Percentiles rank a stretch among this genome's conserved stretches.
These are phyloP conservation scores for Ustulina deusta DNA, from an alignment of 2,329 filamentous ascomycete species.

Conservation along the genomic window DNA sequence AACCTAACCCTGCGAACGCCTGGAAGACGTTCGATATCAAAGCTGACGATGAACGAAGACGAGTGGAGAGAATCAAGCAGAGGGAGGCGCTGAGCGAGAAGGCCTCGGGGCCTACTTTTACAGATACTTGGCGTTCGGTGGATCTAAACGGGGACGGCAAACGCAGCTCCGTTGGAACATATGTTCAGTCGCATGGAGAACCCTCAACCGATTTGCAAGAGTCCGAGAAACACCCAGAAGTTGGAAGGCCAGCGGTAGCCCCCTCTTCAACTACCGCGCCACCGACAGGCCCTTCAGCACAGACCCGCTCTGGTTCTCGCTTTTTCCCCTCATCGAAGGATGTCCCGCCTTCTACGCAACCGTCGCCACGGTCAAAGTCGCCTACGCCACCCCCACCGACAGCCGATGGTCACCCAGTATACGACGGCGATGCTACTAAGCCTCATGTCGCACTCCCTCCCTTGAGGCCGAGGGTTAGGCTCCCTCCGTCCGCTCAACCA, in stretches of 20 bases:
- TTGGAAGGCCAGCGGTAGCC: slow-evolving; percentile 36
- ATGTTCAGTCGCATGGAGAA: slow-evolving; percentile 37
- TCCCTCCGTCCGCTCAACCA: slow-evolving; percentile 75
- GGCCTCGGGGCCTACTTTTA: slow-evolving; percentile 60
- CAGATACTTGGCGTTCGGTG: slow-evolving; percentile 66
- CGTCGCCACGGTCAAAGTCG: slow-evolving; percentile 62
- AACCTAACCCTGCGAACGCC: slow-evolving; percentile 25
- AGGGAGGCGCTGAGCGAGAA: slow-evolving; percentile 60
- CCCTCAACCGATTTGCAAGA: slow-evolving; percentile 27
- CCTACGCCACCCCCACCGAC: slow-evolving; percentile 80
- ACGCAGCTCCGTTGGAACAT: slow-evolving; percentile 50
- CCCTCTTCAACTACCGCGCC: slow-evolving; percentile 26
- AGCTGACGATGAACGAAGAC: slow-evolving; percentile 60
- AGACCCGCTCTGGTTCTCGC: slow-evolving; percentile 65
- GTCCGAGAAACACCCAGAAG: slow-evolving; percentile 37
- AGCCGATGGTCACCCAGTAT: slow-evolving; percentile 77
- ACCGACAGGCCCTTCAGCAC: slow-evolving; percentile 48
- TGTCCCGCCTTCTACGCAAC: slow-evolving; percentile 53
- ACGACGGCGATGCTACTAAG: slow-evolving; percentile 72
- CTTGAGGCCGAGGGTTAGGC: slow-evolving; percentile 80
- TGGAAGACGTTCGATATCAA: slow-evolving; percentile 47
- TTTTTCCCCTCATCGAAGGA: slow-evolving; percentile 71
- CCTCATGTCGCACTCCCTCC: slow-evolving; percentile 78
- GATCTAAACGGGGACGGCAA: slow-evolving; percentile 53
- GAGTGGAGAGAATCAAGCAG: slow-evolving; percentile 55